Evolutionary conservation across 306 rosid species (phyloP), one percentile per base, ranked within the genome.

Genomic region (Albizia julibrissin): DNA sequence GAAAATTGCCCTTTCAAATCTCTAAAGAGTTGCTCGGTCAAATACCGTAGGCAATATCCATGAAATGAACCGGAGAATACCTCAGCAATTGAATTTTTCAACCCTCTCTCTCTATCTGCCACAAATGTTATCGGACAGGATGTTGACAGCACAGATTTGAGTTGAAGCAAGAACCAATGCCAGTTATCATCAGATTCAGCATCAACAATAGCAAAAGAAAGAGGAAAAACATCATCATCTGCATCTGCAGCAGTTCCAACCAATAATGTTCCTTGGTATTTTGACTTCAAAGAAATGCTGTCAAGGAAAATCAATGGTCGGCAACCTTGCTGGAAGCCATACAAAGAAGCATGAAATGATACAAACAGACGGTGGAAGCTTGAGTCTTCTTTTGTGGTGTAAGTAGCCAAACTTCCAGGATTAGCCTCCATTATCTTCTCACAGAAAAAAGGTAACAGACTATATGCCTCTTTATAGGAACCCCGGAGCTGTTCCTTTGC

Each of bases 401-500:
- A 95, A 65, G 88, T 79, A 40, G 97, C 99, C 80, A 92, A 82
- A 87, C 97, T 95, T 68, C 97, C 97, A 8, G 98, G 97, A 82
- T 95, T 95, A 52, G 96, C 89, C 88, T 93, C 97, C 96, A 95
- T 89, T 89, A 95, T 83, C 74, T 87, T 95, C 82, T 91, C 94
- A 85, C 98, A 95, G 77, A 93, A 89, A 73, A 88, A 67, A 16
- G 99, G 99, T 66, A 95, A 86, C 85, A 88, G 98, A 81, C 85
- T 90, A 81, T 95, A 95, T 64, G 99, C 99, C 73, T 93, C 96
- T 81, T 95, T 93, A 85, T 89, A 93, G 26, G 99, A 95, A 76
- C 99, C 99, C 91, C 92, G 99, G 87, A 95, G 98, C 87, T 95
- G 99, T 88, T 95, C 99, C 89, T 92, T 95, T 33, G 98, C 99